Percentiles rank a stretch among this genome's conserved stretches.
Conservation (phyloP, 1,284 basidiomycete species). For the Thelephora terrestris region DNA sequence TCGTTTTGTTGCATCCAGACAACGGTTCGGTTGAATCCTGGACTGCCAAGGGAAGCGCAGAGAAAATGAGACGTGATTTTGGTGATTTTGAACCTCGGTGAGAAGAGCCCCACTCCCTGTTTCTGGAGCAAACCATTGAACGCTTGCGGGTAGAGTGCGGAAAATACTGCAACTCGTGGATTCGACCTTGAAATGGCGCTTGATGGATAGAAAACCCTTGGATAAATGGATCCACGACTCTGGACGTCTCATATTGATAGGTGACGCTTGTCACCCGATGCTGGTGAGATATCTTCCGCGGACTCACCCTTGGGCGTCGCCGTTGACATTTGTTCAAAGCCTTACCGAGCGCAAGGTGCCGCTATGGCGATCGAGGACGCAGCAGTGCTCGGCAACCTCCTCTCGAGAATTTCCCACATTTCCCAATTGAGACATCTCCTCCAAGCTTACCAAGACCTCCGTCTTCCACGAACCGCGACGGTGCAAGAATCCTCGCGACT, state of each 20-base stretch:
- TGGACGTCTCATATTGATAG: constrained; percentile 37
- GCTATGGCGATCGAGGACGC: constrained; percentile 65
- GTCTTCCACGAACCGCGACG: constrained; percentile 33
- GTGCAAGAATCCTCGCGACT: constrained; percentile 38
- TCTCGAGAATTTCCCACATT: constrained; percentile 34
- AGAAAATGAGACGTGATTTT: neutral
- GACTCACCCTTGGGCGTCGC: neutral
- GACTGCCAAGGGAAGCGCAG: neutral
- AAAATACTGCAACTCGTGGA: constrained; percentile 39
- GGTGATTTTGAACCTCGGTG: neutral
- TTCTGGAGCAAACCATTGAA: neutral
- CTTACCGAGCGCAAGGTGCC: constrained; percentile 58
- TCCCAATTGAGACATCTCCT: constrained; percentile 37
- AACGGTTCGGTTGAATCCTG: constrained; percentile 32
- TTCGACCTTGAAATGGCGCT: constrained; percentile 37
- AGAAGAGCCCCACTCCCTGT: neutral
- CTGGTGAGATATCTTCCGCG: neutral
- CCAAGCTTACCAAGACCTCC: constrained; percentile 41
- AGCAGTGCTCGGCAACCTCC: constrained; percentile 48
- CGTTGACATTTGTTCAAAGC: constrained; percentile 24
- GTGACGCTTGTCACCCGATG: constrained; percentile 48
- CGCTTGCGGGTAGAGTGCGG: constrained; percentile 25
- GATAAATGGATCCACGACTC: constrained; percentile 38
- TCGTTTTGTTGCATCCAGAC: constrained; percentile 34
- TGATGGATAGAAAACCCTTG: constrained; percentile 39